Base-by-base conservation (phyloP, 2,329 filamentous ascomycete genomes). In the Venturia effusa region DNA sequence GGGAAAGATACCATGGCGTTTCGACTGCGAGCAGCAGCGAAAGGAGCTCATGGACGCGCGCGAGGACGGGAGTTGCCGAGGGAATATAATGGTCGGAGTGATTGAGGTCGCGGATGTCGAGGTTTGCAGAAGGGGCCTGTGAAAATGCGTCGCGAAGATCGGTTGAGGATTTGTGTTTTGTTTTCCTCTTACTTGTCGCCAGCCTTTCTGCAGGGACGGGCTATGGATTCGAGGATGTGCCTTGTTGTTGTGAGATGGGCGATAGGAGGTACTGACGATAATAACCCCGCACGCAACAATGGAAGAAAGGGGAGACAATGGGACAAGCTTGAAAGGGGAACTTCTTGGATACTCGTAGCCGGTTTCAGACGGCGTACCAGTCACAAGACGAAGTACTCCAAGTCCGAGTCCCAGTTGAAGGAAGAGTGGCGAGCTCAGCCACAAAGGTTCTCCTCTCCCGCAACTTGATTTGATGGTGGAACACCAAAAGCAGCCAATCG, bases 31-130 rank as follows among this genome's bases (percentile, higher is more conserved):
- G 30, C 15, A 34, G 15, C 30, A 30, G 51, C 51, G 51, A n/a
- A 57, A 34, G 51, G 10, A 57, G 51, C 51, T 57, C 51, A 57
- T 57, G 51, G 30, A 34, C 51, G 51, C 51, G 51, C 51, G 30
- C 51, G 4, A 57, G 48, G 17, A 57, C 17, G 17, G 30, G 30
- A 2, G 19, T 57, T 57, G 30, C 51, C 30, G 30, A 57, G 22
- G 10, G 45, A 27, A 13, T 4, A 22, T 17, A 15, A 17, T 34
- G 27, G 51, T 4, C 30, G 22, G 45, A 13, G 8, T 11, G 17
- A 34, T 10, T 2, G 27, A 32, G n/a, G 30, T 57, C 30, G 51
- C 15, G 51, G n/a, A 5, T 8, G 19, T 57, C 8, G 17, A 57
- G 51, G 4, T 0, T 34, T 32, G 51, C 27, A 34, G 27, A 57